Percentiles rank a stretch among this genome's conserved stretches.
phyloP scores from a whole-genome alignment of 2,329 filamentous ascomycete species.

The Ceratocystis eucalypticola region DNA sequence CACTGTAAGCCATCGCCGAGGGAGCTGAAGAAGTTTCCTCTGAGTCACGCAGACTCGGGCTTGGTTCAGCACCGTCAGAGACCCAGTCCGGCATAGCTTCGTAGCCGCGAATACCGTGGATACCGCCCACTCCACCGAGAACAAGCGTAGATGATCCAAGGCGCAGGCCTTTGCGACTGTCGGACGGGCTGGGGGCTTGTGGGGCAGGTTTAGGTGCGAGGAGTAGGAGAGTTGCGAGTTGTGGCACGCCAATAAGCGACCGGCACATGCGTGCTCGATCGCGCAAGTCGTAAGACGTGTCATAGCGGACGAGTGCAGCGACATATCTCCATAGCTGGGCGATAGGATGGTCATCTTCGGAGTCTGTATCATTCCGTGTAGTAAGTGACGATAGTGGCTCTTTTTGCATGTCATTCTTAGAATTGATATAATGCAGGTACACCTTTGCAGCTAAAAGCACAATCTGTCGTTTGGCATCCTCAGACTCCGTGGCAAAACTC shows the following conservation, averaged over 20 bases:
- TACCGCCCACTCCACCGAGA: constrained; percentile 59
- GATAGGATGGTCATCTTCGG: constrained; percentile 49
- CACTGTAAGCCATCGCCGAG: constrained; percentile 28
- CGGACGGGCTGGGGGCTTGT: constrained; percentile 77
- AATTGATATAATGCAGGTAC: constrained; percentile 76
- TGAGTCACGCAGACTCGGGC: constrained; percentile 55
- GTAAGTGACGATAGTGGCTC: constrained; percentile 26
- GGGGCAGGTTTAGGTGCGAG: constrained; percentile 90
- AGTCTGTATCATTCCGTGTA: constrained; percentile 28
- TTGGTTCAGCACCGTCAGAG: constrained; percentile 61
- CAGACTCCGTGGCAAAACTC: constrained; percentile 70
- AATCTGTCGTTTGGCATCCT: constrained; percentile 81
- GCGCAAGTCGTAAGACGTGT: constrained; percentile 86
- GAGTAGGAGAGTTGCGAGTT: constrained; percentile 80
- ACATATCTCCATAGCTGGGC: constrained; percentile 72
- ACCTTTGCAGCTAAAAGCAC: constrained; percentile 90
- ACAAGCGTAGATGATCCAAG: constrained; percentile 80
- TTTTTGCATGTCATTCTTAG: constrained; percentile 34
- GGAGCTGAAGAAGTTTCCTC: constrained; percentile 28
- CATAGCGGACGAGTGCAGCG: constrained; percentile 75
- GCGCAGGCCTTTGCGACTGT: constrained; percentile 61
- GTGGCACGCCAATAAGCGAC: constrained; percentile 65
- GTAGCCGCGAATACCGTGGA: constrained; percentile 67
- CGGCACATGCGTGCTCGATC: constrained; percentile 84
- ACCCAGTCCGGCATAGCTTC: constrained; percentile 77